Conservation (phyloP, 345 rosid genomes). For the Nephelium lappaceum region DNA sequence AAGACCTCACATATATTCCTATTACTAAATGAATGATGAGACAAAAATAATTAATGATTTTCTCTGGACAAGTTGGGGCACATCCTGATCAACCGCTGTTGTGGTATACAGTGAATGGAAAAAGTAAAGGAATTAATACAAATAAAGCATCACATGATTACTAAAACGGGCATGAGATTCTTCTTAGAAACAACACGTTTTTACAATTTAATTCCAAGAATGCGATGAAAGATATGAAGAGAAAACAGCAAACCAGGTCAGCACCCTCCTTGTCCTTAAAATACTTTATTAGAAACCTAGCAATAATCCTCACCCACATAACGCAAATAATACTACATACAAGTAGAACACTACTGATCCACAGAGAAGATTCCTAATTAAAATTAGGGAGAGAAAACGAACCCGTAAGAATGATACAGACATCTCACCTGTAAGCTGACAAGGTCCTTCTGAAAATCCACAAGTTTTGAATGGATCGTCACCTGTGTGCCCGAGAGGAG, state of each 20-base stretch:
- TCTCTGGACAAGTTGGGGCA: neutral
- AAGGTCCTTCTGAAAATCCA: constrained; percentile 70
- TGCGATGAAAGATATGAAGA: neutral
- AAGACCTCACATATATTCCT: neutral
- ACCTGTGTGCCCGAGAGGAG: constrained; percentile 60
- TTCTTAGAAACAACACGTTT: neutral
- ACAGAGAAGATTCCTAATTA: neutral
- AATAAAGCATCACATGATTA: neutral
- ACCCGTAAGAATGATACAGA: neutral
- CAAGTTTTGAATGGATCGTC: constrained; percentile 73
- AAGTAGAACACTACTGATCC: neutral
- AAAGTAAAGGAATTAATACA: neutral
- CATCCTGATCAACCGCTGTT: neutral
- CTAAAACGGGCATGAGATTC: no score
- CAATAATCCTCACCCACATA: neutral
- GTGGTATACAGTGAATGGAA: neutral
- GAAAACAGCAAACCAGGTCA: neutral
- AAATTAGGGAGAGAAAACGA: neutral
- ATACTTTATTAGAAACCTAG: neutral
- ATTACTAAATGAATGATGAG: neutral
- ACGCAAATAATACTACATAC: neutral
- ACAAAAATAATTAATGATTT: neutral
- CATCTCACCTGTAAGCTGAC: constrained; percentile 68
- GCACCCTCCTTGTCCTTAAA: neutral
- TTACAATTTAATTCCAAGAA: neutral